phyloP scores from a whole-genome alignment of 352 stramenopile species.

The Thraustochytrium striatum region DNA sequence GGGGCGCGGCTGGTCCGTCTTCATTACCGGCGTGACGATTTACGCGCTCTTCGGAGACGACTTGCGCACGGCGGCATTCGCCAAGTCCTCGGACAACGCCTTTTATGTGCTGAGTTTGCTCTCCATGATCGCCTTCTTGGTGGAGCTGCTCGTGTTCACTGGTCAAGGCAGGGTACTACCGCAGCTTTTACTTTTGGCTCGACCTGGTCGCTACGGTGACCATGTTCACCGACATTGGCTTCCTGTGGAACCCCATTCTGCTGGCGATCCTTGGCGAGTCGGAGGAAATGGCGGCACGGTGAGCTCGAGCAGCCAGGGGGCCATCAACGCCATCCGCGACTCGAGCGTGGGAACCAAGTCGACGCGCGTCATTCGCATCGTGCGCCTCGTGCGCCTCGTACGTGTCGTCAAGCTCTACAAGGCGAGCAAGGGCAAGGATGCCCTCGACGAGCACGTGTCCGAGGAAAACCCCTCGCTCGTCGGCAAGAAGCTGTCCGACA shows the following conservation, averaged over 20 bases:
- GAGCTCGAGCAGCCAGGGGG: background rate
- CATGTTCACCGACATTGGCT: constrained; percentile 73
- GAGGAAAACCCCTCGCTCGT: constrained; percentile 77
- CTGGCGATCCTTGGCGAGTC: background rate
- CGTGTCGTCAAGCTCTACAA: constrained; percentile 69
- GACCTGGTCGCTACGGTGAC: constrained; percentile 86
- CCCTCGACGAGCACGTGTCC: constrained; percentile 3
- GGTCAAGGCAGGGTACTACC: constrained; percentile 67
- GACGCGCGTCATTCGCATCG: constrained; percentile 76
- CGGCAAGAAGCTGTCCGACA: constrained; percentile 86
- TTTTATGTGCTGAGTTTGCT: constrained; percentile 75
- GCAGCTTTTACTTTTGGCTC: constrained; percentile 90
- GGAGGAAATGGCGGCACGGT: background rate
- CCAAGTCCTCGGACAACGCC: constrained; percentile 65
- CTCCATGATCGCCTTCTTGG: constrained; percentile 76
- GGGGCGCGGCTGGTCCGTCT: constrained; percentile 57
- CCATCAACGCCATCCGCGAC: constrained; percentile 2
- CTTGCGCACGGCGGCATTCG: constrained; percentile 70
- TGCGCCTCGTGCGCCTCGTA: constrained; percentile 79
- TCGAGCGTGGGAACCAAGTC: constrained; percentile 71
- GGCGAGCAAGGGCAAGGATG: constrained; percentile 23
- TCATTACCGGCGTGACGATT: constrained; percentile 82
- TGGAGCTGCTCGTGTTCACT: constrained; percentile 76
- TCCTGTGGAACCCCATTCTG: constrained; percentile 49
- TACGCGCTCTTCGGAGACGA: constrained; percentile 87